Evolutionary conservation across 768 basidiomycete genomes (phyloP).

Genomic region (Lactifluus volemus): DNA sequence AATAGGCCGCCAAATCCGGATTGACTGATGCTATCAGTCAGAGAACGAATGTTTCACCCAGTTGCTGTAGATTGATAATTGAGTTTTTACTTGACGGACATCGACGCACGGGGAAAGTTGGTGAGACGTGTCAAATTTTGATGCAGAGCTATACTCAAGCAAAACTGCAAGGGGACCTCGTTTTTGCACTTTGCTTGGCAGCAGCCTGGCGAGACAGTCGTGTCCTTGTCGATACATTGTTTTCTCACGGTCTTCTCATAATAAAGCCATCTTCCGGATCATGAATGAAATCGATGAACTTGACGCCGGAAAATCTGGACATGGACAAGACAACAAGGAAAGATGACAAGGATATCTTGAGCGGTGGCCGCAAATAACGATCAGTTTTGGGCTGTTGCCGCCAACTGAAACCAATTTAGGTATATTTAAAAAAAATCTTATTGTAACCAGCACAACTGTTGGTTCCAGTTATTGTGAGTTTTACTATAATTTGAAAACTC

Average conservation of each 20-base stretch:
- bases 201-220: neutral
- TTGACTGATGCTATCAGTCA: neutral
- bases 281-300: no score
- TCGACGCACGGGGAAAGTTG: neutral
- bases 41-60: constrained; percentile 7
- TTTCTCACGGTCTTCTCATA: neutral
- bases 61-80: neutral
- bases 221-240: neutral
- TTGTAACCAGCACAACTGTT: neutral
- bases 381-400: neutral
- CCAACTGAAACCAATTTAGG: neutral
- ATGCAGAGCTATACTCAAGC: neutral
- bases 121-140: neutral
- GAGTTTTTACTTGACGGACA: neutral
- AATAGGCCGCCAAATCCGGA: neutral
- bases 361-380: no score
- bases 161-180: neutral
- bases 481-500: no score
- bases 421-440: neutral
- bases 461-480: no score
- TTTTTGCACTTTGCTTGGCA: no score
- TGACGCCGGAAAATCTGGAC: neutral
- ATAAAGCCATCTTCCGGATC: no score
- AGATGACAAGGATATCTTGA: no score
- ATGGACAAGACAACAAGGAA: no score